phyloP scores from a whole-genome alignment of 371 early-diverging fungal genomes.

The Mucor irregularis region DNA sequence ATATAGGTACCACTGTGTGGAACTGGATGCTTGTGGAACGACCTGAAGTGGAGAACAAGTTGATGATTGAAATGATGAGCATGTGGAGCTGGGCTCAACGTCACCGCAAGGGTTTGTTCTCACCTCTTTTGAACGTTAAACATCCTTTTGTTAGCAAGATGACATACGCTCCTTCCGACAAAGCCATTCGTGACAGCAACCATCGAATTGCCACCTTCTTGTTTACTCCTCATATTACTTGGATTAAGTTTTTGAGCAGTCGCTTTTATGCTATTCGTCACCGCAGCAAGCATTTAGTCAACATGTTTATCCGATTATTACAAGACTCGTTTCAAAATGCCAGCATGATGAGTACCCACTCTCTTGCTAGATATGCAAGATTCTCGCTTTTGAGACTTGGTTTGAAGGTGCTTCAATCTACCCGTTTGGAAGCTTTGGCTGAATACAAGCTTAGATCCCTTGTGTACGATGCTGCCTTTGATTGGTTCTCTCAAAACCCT shows the following conservation, averaged over 20 bases:
- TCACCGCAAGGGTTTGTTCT: conserved; percentile 79
- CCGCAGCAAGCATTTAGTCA: conserved; percentile 72
- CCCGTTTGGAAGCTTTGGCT: conserved; percentile 67
- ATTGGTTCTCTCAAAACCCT: conserved; percentile 77
- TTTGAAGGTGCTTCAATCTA: conserved; percentile 72
- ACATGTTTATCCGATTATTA: conserved; percentile 72
- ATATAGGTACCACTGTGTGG: conserved; percentile 84
- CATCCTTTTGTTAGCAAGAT: conserved; percentile 91
- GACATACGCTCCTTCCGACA: conserved; percentile 90
- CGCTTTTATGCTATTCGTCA: conserved; percentile 84
- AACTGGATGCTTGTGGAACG: conserved; percentile 83
- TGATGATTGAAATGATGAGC: conserved; percentile 81
- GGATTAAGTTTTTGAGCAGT: conserved; percentile 84
- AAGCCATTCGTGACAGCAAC: conserved; percentile 67
- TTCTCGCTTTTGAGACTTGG: conserved; percentile 79
- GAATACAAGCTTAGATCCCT: conserved; percentile 64
- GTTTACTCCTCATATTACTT: conserved; percentile 76
- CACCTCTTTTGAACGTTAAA: conserved; percentile 54
- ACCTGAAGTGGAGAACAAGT: conserved; percentile 72
- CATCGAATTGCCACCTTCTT: conserved; percentile 62
- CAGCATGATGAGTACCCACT: conserved; percentile 65
- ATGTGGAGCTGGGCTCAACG: conserved; percentile 85
- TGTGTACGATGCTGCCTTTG: conserved; percentile 66
- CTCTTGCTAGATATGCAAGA: conserved; percentile 77
- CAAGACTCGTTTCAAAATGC: conserved; percentile 72